A percentile compares a stretch with the other conserved stretches of the same genome.
Evolutionary conservation across 2,329 filamentous ascomycete genomes (phyloP).

Genomic region (Didymella pinodella): DNA sequence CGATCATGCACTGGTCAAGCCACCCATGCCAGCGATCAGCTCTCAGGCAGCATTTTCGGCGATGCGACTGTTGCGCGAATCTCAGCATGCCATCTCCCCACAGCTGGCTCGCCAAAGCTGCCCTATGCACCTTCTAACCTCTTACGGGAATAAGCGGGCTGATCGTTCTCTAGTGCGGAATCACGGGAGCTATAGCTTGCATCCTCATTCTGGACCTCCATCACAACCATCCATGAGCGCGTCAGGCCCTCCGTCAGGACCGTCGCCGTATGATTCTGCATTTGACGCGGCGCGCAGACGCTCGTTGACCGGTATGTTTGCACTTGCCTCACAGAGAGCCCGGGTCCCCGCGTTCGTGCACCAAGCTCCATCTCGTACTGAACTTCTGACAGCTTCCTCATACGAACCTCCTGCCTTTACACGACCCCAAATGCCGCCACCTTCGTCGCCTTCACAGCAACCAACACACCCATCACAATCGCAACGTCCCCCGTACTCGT

Average conservation of each 20-base stretch:
- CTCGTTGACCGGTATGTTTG: slow-evolving; percentile 53
- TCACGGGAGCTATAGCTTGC: slow-evolving; percentile 36
- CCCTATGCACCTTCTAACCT: slow-evolving; percentile 23
- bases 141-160: slow-evolving; percentile 25
- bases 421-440: slow-evolving; percentile 59
- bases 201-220: slow-evolving; percentile 42
- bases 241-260: slow-evolving; percentile 41
- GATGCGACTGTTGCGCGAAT: slow-evolving; percentile 29
- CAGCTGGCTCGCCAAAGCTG: slow-evolving; percentile 33
- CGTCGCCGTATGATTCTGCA: slow-evolving; percentile 51
- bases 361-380: slow-evolving; percentile 34
- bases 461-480: slow-evolving; percentile 50
- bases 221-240: slow-evolving; percentile 47
- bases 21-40: slow-evolving; percentile 8
- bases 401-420: slow-evolving; percentile 54
- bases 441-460: slow-evolving; percentile 57
- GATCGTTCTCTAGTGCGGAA: slow-evolving; percentile 43
- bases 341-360: slow-evolving; percentile 28
- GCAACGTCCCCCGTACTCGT: slow-evolving; percentile 54
- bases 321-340: slow-evolving; percentile 48
- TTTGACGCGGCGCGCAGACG: slow-evolving; percentile 52
- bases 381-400: slow-evolving; percentile 43
- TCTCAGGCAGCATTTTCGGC: slow-evolving; percentile 10
- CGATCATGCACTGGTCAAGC: neutral
- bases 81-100: slow-evolving; percentile 34